Evolutionary conservation across 202 grass and related monocot species (phyloP).

Genomic region (Saccharum hybrid): DNA sequence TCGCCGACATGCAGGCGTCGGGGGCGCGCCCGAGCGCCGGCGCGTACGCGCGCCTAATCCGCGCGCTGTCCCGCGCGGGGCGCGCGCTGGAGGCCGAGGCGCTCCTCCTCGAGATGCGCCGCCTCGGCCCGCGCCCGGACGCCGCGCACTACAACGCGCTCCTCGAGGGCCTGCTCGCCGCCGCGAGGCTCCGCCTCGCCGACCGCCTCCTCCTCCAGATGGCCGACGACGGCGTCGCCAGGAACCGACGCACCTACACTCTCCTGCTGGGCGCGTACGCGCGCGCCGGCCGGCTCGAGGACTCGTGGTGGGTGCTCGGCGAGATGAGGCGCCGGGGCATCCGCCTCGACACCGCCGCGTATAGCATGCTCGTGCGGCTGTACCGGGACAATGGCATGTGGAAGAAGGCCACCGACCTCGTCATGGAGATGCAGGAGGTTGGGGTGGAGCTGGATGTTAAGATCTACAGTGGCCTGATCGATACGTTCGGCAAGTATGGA

Average conservation of each 20-base stretch:
- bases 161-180: conserved; percentile 65
- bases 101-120: conserved; percentile 68
- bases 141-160: conserved; percentile 71
- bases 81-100: conserved; percentile 34
- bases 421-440: conserved; percentile 81
- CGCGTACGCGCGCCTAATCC: conserved; percentile 62
- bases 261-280: conserved; percentile 73
- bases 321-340: conserved; percentile 74
- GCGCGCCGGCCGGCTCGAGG: conserved; percentile 78
- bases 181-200: conserved; percentile 64
- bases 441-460: conserved; percentile 58
- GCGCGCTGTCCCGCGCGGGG: conserved; percentile 53
- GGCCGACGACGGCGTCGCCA: conserved; percentile 65
- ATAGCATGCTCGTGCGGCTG: conserved; percentile 63
- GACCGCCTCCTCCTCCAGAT: conserved; percentile 85
- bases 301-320: conserved; percentile 80
- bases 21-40: conserved; percentile 52
- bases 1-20: conserved; percentile 67
- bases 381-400: conserved; percentile 97
- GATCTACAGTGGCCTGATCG: conserved; percentile 77
- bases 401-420: conserved; percentile 86
- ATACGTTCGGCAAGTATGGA: conserved; percentile 73
- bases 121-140: conserved; percentile 45
- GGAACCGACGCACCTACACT: conserved; percentile 64
- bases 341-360: conserved; percentile 58